Base-by-base conservation (phyloP, 2,329 filamentous ascomycete species). In the Cercospora sp. region DNA sequence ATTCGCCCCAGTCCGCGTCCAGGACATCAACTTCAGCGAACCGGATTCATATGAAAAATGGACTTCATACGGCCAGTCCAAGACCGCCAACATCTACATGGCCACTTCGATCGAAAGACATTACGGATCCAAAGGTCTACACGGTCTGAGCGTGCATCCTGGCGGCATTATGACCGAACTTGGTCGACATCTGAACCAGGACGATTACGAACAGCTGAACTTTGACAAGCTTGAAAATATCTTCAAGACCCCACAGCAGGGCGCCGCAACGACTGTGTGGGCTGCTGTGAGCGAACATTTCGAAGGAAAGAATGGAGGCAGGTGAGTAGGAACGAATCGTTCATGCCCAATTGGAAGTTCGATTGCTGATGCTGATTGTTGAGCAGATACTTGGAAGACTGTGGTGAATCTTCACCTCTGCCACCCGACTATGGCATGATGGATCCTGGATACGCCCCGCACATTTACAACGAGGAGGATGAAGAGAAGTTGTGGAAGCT, bases 31-130 rank as follows among this genome's bases (percentile, higher is more conserved):
- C 67, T 78, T 81, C 45, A 59, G 79, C 10, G 28, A 70, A 28
- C 23, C 64, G 3, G 68, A 65, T 36, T 66, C 67, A 0, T 82
- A 82, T 67, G 70, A 79, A 3, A 78, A 78, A 0, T 78, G 74
- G 65, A 40, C 64, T 0, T 78, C 82, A 0, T 88, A 88, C 67
- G 81, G 78, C 0, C 81, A 85, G 68, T 78, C 79, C 64, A 88
- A 88, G 69, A 79, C 80, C 0, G 84, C 85, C 9, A 85, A 84
- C 67, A 80, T 86, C 26, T 84, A 80, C 70, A 82, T 84, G 65
- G 81, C 84, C 3, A 85, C 83, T 67, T 79, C 85, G 66, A 79
- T 87, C 30, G 84, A 87, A 31, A 79, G 84, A 1, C 79, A 79
- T 0, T 87, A 85, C 69, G 83, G 81, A 2, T 30, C 73, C 0